These are phyloP conservation scores for Phialophora expanda DNA, from an alignment of 2,329 filamentous ascomycete species.

Conservation along the genomic window DNA sequence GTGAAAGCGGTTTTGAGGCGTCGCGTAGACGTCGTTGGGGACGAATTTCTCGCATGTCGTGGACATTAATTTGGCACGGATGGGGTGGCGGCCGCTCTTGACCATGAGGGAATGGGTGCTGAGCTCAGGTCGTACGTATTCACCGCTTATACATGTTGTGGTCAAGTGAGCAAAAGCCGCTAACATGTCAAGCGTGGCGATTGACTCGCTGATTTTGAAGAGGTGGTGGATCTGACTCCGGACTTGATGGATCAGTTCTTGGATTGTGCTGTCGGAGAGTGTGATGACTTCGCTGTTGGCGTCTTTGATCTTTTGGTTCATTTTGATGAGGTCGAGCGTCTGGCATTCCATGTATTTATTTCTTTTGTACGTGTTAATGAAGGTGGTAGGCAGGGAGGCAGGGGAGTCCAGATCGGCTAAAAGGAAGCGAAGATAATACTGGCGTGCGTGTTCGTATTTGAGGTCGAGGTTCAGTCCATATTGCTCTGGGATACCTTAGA, in stretches of 20 bases:
- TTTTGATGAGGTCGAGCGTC: constrained; percentile 80
- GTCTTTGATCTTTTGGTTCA: constrained; percentile 77
- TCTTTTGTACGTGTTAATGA: constrained; percentile 77
- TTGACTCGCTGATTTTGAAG: constrained; percentile 83
- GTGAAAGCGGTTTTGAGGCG: constrained; percentile 80
- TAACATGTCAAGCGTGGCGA: constrained; percentile 87
- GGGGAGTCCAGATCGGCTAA: constrained; percentile 65
- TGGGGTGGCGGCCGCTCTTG: constrained; percentile 76
- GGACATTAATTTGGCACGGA: constrained; percentile 70
- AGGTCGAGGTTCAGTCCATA: constrained; percentile 68
- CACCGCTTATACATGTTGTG: constrained; percentile 59
- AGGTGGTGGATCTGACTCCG: constrained; percentile 72
- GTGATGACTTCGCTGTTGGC: constrained; percentile 82
- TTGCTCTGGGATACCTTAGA: constrained; percentile 53
- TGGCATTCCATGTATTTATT: constrained; percentile 84
- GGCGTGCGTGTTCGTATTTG: constrained; percentile 76
- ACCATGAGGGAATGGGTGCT: constrained; percentile 69
- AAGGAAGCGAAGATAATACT: constrained; percentile 76
- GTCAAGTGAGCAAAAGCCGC: constrained; percentile 75
- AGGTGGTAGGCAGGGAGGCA: constrained; percentile 64
- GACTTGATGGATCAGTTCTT: constrained; percentile 73
- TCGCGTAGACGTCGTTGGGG: constrained; percentile 89
- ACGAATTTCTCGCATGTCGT: constrained; percentile 69
- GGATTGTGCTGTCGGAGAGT: constrained; percentile 78
- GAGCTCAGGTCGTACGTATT: constrained; percentile 71